A percentile compares a stretch with the other conserved stretches of the same genome.
Evolutionary conservation across 148 eudicot genomes (phyloP).

Genomic region (Amaranthus palmeri): DNA sequence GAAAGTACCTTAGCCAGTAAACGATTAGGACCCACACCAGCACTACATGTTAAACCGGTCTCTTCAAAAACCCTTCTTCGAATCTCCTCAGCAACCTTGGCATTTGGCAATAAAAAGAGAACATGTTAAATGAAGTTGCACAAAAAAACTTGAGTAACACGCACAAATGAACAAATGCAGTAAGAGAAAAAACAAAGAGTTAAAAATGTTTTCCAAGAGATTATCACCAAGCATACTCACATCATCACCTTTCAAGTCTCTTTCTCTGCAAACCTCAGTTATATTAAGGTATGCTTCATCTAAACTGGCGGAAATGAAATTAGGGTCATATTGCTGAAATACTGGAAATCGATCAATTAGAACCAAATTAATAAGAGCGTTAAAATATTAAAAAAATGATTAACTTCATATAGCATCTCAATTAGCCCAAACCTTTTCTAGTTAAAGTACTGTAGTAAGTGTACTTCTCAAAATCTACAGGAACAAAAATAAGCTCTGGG

Average conservation of each 20-base stretch:
- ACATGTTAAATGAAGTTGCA: neutral
- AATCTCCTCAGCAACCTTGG: constrained; percentile 89
- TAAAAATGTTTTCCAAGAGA: neutral
- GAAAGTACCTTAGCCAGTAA: constrained; percentile 86
- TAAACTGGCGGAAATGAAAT: constrained; percentile 84
- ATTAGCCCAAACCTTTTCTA: constrained; percentile 59
- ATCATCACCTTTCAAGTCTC: constrained; percentile 55
- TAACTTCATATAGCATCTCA: constrained; percentile 4
- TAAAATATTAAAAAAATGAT: neutral
- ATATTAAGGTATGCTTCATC: constrained; percentile 98
- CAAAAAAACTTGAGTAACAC: neutral
- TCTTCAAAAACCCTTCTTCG: constrained; percentile 62
- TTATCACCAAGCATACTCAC: constrained; percentile 40
- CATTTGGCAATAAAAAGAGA: constrained; percentile 33
- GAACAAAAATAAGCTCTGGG: constrained; percentile 87
- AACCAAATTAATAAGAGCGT: constrained; percentile 7
- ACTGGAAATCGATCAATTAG: constrained; percentile 37
- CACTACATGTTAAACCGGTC: constrained; percentile 97
- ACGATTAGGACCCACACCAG: constrained; percentile 90
- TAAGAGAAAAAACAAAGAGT: neutral
- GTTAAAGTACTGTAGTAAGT: constrained; percentile 81
- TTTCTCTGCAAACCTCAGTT: constrained; percentile 73
- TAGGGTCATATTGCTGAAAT: constrained; percentile 68
- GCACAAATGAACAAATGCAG: neutral
- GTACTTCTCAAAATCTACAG: constrained; percentile 79